A percentile compares a stretch with the other conserved stretches of the same genome.
These are phyloP conservation scores for Alternaria triticimaculans DNA, from an alignment of 2,329 filamentous ascomycete genomes.

Conservation along the genomic window DNA sequence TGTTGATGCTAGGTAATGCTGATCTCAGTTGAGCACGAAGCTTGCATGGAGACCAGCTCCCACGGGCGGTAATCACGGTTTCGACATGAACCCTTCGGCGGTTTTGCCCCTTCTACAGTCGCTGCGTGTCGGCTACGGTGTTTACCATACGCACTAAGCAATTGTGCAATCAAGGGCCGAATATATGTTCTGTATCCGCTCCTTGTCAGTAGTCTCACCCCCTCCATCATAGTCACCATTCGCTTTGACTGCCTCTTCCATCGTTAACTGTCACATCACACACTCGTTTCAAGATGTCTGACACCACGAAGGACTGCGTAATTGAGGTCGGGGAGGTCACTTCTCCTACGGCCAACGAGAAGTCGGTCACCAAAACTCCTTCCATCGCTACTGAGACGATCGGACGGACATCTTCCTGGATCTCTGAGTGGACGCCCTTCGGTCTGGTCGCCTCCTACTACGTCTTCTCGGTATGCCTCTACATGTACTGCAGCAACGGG, in stretches of 20 bases:
- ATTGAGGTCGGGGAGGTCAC: constrained; percentile 35
- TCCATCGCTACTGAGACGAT: constrained; percentile 5
- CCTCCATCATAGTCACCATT: constrained; percentile 27
- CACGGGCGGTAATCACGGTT: constrained; percentile 4
- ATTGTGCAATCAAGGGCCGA: neutral
- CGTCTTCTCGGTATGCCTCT: constrained; percentile 51
- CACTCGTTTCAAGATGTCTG: constrained; percentile 34
- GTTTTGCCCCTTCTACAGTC: constrained; percentile 3
- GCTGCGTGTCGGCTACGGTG: neutral
- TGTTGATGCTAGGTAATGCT: constrained; percentile 7
- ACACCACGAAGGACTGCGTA: constrained; percentile 18
- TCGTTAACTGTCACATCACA: constrained; percentile 8
- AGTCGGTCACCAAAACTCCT: constrained; percentile 7
- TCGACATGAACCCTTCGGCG: constrained; percentile 8
- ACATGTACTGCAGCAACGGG: constrained; percentile 49
- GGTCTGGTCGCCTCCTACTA: constrained; percentile 52
- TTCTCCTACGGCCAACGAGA: constrained; percentile 11
- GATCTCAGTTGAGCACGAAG: constrained; percentile 8
- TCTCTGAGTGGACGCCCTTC: constrained; percentile 53
- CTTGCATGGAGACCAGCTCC: constrained; percentile 4
- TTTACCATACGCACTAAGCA: constrained; percentile 2
- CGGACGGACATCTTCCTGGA: constrained; percentile 33
- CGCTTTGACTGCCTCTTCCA: constrained; percentile 24
- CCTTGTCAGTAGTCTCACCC: constrained; percentile 2
- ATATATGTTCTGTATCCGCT: constrained; percentile 11